Evolutionary conservation across 345 rosid genomes (phyloP).

Genomic region (Corchorus olitorius): DNA sequence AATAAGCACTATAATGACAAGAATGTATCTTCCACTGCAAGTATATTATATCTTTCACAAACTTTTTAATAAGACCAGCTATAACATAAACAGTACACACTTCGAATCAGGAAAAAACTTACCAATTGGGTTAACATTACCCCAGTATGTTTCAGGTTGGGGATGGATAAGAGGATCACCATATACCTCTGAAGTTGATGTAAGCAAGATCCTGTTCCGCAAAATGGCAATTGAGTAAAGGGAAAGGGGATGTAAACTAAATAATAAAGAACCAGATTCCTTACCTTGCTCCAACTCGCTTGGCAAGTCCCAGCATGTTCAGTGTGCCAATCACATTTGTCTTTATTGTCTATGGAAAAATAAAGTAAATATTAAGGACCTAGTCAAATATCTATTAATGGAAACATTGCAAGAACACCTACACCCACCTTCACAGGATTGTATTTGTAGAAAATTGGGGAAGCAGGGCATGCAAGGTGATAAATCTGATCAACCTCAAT

Average conservation of each 20-base stretch:
- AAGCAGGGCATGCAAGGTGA: constrained; percentile 99
- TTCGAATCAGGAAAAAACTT: constrained; percentile 20
- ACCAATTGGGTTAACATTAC: constrained; percentile 97
- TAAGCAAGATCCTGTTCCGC: constrained; percentile 78
- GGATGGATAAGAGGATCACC: constrained; percentile 97
- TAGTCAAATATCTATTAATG: background rate
- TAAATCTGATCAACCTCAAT: constrained; percentile 94
- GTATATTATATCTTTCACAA: background rate
- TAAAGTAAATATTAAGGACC: constrained; percentile 5
- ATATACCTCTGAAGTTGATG: constrained; percentile 96
- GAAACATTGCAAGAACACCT: background rate
- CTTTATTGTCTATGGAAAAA: constrained; percentile 72
- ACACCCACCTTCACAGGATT: constrained; percentile 91
- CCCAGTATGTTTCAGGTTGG: constrained; percentile 96
- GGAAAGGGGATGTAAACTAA: background rate
- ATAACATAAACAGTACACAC: background rate
- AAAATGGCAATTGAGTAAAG: constrained; percentile 15
- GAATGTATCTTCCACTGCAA: background rate
- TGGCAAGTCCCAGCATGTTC: constrained; percentile 98
- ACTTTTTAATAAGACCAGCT: background rate
- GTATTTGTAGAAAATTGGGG: constrained; percentile 93
- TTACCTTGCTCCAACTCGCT: constrained; percentile 97
- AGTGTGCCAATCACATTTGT: constrained; percentile 98
- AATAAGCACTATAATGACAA: background rate
- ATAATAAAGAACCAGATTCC: constrained; percentile 10